A percentile compares a stretch with the other conserved stretches of the same genome.
Conservation (phyloP, 352 stramenopile species). For the Globisporangium okanoganense region DNA sequence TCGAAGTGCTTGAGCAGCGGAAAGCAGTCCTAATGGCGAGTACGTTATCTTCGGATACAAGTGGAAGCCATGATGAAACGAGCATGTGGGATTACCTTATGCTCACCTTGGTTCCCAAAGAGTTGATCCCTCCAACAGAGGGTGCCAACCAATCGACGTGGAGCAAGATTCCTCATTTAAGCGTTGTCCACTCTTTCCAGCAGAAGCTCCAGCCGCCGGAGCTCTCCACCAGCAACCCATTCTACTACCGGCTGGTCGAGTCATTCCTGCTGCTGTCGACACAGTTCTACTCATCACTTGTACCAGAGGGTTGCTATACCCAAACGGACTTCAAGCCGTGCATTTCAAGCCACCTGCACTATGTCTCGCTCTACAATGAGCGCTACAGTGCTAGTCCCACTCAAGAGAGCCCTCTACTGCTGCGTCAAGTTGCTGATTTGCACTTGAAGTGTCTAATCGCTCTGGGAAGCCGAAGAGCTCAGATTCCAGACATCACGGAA, state of each 20-base stretch:
- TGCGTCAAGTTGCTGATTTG: constrained; percentile 24
- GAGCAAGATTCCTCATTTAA: not conserved
- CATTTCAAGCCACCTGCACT: constrained; percentile 27
- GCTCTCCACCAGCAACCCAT: constrained; percentile 1
- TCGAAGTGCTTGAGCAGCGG: constrained; percentile 49
- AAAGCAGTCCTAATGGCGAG: constrained; percentile 49
- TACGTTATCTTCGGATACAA: constrained; percentile 31
- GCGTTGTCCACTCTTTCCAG: constrained; percentile 1
- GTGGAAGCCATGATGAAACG: constrained; percentile 26
- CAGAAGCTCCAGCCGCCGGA: not conserved
- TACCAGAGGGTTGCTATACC: constrained; percentile 5
- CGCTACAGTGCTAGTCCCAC: constrained; percentile 12
- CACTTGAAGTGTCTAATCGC: constrained; percentile 35
- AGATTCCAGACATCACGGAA: constrained; percentile 23
- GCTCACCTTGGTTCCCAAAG: constrained; percentile 22
- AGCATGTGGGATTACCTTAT: constrained; percentile 37
- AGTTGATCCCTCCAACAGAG: not conserved
- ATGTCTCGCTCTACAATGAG: constrained; percentile 22
- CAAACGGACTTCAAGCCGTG: constrained; percentile 23
- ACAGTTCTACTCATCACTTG: constrained; percentile 26
- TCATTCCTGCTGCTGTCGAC: constrained; percentile 27
- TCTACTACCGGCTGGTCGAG: constrained; percentile 21
- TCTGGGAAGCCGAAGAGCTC: constrained; percentile 27
- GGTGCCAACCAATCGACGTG: not conserved
- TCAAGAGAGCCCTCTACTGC: constrained; percentile 17